These are phyloP conservation scores for Lasiosphaeria ovina DNA, from an alignment of 495 filamentous ascomycete species.

Conservation along the genomic window DNA sequence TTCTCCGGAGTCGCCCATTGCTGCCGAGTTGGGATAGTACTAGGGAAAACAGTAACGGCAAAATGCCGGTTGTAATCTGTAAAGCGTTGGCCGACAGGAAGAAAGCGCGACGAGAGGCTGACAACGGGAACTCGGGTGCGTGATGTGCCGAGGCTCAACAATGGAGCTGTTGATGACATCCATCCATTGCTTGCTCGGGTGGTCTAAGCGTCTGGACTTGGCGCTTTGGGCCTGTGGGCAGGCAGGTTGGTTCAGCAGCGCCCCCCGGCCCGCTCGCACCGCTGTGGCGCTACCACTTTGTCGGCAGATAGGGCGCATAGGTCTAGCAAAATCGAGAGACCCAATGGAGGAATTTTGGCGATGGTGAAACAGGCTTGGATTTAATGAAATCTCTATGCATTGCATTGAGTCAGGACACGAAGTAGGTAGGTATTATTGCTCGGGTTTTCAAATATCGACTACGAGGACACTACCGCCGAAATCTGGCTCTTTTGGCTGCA, in stretches of 20 bases:
- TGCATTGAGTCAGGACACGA: background rate
- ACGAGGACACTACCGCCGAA: background rate
- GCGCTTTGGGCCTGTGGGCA: background rate
- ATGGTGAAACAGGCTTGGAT: slow-evolving; percentile 18
- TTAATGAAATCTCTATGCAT: slow-evolving; percentile 2
- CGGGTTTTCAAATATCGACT: background rate
- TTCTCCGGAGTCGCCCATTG: slow-evolving; percentile 22
- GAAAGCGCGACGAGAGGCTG: background rate
- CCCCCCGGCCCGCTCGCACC: no score
- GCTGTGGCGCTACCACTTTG: no score
- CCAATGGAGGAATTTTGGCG: background rate
- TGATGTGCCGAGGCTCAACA: slow-evolving; percentile 13
- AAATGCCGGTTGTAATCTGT: background rate
- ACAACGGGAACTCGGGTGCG: background rate
- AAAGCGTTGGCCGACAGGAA: background rate
- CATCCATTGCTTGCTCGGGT: background rate
- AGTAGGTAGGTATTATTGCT: background rate
- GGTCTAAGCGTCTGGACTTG: slow-evolving; percentile 7
- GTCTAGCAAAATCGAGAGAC: background rate
- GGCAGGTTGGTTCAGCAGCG: background rate
- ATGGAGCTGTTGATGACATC: background rate
- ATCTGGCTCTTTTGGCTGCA: background rate
- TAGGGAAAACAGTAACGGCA: background rate
- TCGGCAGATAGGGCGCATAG: background rate
- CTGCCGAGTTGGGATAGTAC: background rate